These are phyloP conservation scores for Pseudopyrenochaeta lycopersici DNA, from an alignment of 2,329 filamentous ascomycete genomes.

Conservation along the genomic window DNA sequence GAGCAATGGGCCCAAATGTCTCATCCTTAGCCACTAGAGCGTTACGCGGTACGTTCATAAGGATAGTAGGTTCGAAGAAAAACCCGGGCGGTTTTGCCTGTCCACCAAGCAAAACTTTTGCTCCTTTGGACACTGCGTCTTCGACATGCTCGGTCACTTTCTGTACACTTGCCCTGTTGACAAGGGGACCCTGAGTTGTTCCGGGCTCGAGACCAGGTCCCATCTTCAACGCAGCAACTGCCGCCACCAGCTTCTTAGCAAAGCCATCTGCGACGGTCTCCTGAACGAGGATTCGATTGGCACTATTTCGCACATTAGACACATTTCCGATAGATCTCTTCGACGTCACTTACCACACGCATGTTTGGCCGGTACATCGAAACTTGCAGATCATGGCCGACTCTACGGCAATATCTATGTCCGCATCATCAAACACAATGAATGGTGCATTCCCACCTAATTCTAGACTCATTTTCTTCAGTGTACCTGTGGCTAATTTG, in stretches of 20 bases:
- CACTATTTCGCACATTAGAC: slow-evolving; percentile 14
- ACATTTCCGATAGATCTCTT: not conserved
- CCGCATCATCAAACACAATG: slow-evolving; percentile 29
- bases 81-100: slow-evolving; percentile 54
- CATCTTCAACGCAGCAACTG: slow-evolving; percentile 44
- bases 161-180: slow-evolving; percentile 57
- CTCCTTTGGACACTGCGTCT: slow-evolving; percentile 40
- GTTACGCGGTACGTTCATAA: slow-evolving; percentile 24
- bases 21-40: slow-evolving; percentile 45
- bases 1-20: slow-evolving; percentile 58
- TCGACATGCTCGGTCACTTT: slow-evolving; percentile 39
- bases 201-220: slow-evolving; percentile 64
- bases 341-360: slow-evolving; percentile 48
- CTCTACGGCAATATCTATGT: slow-evolving; percentile 30
- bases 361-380: slow-evolving; percentile 61
- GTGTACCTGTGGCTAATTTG: slow-evolving; percentile 10
- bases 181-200: slow-evolving; percentile 63
- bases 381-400: slow-evolving; percentile 43
- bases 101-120: slow-evolving; percentile 55
- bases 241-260: slow-evolving; percentile 45
- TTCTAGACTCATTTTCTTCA: slow-evolving; percentile 22
- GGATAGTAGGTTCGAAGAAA: slow-evolving; percentile 54
- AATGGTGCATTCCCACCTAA: slow-evolving; percentile 30
- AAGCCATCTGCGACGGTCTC: slow-evolving; percentile 46
- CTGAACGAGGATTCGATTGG: slow-evolving; percentile 59